These are phyloP conservation scores for Kodamaea nitidulidarum DNA, from an alignment of 805 yeast genomes.

Conservation along the genomic window DNA sequence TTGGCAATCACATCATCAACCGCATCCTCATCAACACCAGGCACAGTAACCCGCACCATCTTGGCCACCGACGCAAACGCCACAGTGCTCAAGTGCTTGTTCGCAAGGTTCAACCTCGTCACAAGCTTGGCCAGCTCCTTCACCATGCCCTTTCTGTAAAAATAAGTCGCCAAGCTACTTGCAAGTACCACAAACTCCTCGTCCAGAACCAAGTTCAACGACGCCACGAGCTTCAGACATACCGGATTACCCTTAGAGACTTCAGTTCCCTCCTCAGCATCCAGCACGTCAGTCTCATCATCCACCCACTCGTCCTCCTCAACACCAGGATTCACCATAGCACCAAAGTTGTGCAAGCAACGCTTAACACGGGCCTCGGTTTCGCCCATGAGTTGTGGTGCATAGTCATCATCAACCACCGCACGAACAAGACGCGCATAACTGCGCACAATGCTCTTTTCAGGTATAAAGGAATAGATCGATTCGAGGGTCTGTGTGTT, in stretches of 20 bases:
- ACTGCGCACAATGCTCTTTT: conserved; percentile 6
- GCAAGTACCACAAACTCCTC: conserved; percentile 33
- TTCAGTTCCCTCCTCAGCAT: conserved; percentile 9
- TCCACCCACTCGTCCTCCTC: conserved; percentile 10
- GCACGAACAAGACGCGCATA: conserved; percentile 18
- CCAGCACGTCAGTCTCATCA: conserved; percentile 7
- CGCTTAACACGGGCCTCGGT: conserved; percentile 12
- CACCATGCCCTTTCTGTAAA: conserved; percentile 16
- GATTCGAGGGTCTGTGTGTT: background rate
- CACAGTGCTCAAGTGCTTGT: conserved; percentile 23
- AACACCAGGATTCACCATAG: conserved; percentile 24
- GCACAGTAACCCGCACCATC: conserved; percentile 16
- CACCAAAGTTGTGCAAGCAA: conserved; percentile 20
- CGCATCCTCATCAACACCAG: conserved; percentile 19
- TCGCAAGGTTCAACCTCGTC: conserved; percentile 19
- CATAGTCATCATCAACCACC: conserved; percentile 13
- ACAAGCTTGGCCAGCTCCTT: conserved; percentile 21
- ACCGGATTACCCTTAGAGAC: background rate
- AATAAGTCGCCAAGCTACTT: conserved; percentile 23
- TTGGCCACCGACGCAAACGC: conserved; percentile 32
- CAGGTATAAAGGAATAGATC: background rate
- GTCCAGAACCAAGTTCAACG: conserved; percentile 30
- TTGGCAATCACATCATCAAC: conserved; percentile 27
- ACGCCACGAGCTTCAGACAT: conserved; percentile 15
- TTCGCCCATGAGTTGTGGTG: conserved; percentile 15